A percentile compares a stretch with the other conserved stretches of the same genome.
phyloP scores from a whole-genome alignment of 148 eudicot species.

The Persicaria maculosa region DNA sequence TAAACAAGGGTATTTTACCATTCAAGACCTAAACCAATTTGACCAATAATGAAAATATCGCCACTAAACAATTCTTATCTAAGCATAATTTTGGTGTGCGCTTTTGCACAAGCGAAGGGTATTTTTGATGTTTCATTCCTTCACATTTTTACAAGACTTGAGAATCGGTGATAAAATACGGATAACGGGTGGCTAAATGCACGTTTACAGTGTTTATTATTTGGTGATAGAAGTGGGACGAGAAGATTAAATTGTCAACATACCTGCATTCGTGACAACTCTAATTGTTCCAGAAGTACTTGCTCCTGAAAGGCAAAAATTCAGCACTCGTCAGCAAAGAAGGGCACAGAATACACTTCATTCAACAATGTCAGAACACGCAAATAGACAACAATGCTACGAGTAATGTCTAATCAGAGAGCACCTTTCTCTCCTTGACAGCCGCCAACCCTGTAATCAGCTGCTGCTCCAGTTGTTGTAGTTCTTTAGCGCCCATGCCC shows the following conservation, averaged over 20 bases:
- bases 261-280: constrained; percentile 48
- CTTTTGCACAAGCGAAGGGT: not conserved
- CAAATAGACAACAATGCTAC: not conserved
- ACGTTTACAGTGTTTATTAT: too few species aligned
- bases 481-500: constrained; percentile 43
- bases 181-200: too few species aligned
- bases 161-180: too few species aligned
- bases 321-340: not conserved
- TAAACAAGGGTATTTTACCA: not conserved
- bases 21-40: not conserved
- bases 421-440: constrained; percentile 68
- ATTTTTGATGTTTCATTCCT: not conserved
- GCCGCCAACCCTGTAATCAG: constrained; percentile 50
- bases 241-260: not conserved
- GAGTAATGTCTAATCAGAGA: not conserved
- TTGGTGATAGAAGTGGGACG: too few species aligned
- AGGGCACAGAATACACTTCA: not conserved
- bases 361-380: not conserved
- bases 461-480: constrained; percentile 60
- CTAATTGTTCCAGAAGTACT: constrained; percentile 49
- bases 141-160: too few species aligned
- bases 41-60: not conserved
- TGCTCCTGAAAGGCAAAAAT: constrained; percentile 44
- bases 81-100: not conserved
- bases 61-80: not conserved